Evolutionary conservation across 2,329 filamentous ascomycete species (phyloP).

Genomic region (Zasmidium angulare): DNA sequence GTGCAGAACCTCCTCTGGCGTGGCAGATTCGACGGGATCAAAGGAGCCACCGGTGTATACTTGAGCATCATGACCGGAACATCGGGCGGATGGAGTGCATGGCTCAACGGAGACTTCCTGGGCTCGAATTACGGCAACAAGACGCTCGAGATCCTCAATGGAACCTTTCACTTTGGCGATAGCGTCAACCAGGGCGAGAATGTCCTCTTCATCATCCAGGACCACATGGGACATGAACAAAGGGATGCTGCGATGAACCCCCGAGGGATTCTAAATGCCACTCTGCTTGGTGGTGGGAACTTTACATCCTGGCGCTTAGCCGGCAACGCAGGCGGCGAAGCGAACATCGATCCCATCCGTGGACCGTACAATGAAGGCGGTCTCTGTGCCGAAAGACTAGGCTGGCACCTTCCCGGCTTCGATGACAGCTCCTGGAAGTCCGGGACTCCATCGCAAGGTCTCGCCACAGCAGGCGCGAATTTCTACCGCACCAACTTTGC

Average conservation of each 20-base stretch:
- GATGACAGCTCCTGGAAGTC: conserved; percentile 48
- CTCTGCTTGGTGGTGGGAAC: conserved; percentile 38
- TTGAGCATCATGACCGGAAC: conserved; percentile 56
- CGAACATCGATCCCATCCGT: conserved; percentile 55
- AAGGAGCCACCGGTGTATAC: conserved; percentile 43
- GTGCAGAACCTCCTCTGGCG: conserved; percentile 44
- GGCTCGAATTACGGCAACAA: conserved; percentile 57
- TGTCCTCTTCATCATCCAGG: conserved; percentile 57
- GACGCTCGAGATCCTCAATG: conserved; percentile 37
- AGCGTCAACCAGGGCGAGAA: conserved; percentile 44
- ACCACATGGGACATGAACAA: conserved; percentile 62
- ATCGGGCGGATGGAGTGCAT: conserved; percentile 59
- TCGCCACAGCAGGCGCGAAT: conserved; percentile 52
- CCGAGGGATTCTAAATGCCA: conserved; percentile 55
- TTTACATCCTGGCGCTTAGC: conserved; percentile 60
- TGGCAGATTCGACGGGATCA: conserved; percentile 38
- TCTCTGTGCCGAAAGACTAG: conserved; percentile 57
- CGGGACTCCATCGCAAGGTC: conserved; percentile 40
- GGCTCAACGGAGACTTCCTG: conserved; percentile 58
- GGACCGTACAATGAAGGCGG: conserved; percentile 60
- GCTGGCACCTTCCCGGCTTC: conserved; percentile 60
- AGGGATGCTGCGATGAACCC: conserved; percentile 49
- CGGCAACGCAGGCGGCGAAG: conserved; percentile 56
- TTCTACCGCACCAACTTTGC: conserved; percentile 57
- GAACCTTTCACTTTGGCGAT: conserved; percentile 53